Evolutionary conservation across 495 filamentous ascomycete genomes (phyloP), one percentile per base, ranked within the genome.

Genomic region (Podospora pseudopauciseta): DNA sequence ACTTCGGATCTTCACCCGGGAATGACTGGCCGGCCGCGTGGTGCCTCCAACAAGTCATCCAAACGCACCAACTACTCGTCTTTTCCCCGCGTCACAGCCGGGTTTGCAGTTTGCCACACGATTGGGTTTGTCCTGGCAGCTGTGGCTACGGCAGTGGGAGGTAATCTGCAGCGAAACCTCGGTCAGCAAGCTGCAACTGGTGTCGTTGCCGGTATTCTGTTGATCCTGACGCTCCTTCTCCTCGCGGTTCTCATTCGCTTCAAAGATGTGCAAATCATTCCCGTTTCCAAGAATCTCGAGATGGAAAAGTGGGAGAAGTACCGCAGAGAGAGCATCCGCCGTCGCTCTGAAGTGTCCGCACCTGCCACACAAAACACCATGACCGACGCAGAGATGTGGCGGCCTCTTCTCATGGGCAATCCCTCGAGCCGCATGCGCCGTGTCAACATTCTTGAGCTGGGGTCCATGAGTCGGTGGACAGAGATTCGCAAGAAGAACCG

Each of bases 41-140:
- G 55, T 58, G 76, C 82, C 63, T 80, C 82, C 16, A 81, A 79
- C 65, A 82, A 73, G 44, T 79, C 80, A 67, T 76, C 78, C 56
- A 88, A 87, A 70, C 80, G 88, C 64, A 88, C 86, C 56, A 88
- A 90, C 73, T 88, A 90, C 76, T 87, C 88, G 20, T 83, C 83
- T 53, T 89, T 88, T 68, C 91, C 91, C 19, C 86, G 91, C 20
- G 86, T 92, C 49, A 86, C 81, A 16, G 87, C 89, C n/a, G 91
- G 86, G 11, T 88, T 92, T 75, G 89, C 89, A 60, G 84, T 88
- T 27, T 81, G 83, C n/a, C 90, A 93, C 71, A 84, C 83, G 11
- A 71, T 90, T 55, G 87, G 85, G 16, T 92, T 91, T 72, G 65
- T 90, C 30, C 75, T 89, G 32, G 87, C 89, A 3, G 89, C 90